Base-by-base conservation (phyloP, 352 stramenopile genomes). In the Aphanomyces stellatus region DNA sequence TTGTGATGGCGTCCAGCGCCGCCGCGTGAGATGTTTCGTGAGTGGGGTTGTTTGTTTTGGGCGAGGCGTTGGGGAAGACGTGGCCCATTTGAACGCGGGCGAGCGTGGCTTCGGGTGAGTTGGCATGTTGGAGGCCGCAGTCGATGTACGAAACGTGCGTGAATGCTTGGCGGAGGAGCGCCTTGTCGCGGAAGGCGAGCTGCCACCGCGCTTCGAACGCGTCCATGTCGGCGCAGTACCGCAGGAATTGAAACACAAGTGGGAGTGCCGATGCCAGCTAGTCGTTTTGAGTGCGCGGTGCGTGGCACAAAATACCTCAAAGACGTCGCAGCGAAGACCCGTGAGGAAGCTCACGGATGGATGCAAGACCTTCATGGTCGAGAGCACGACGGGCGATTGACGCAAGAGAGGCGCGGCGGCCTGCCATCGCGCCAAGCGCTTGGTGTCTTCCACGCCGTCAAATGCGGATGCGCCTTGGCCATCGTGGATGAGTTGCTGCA, bases 91-190 rank as follows among this genome's bases (percentile, higher is more conserved):
- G 78, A 30, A 93, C 83, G n/a, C 85, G 80, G 0, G 84, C 88
- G 48, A 79, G 76, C 28, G 83, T 90, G 7, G 77, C 83, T 64
- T 93, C 85, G 0, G 81, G 75, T 8, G 84, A 91, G 66, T 93
- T 93, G 13, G 91, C 83, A 68, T 75, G 91, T 65, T 92, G 85
- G 82, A 93, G 90, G 25, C 83, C 87, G 13, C 88, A 70, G 24
- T 95, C 87, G 22, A 95, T 73, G 41, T 91, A 92, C 28, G 87
- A 95, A 10, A 73, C 77, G 40, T 95, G 87, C 15, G 85, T 93
- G 69, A 93, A 95, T 15, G 87, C 87, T 65, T 93, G 85, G 0
- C 83, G 82, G 40, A 93, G 69, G 40, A 95, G 71, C 17, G 85
- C 75, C 70, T 88, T 91, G 71, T 93, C 82, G 6, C 76, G 75